These are phyloP conservation scores for Ceratocystis cubensis DNA, from an alignment of 2,329 filamentous ascomycete genomes.

Conservation along the genomic window DNA sequence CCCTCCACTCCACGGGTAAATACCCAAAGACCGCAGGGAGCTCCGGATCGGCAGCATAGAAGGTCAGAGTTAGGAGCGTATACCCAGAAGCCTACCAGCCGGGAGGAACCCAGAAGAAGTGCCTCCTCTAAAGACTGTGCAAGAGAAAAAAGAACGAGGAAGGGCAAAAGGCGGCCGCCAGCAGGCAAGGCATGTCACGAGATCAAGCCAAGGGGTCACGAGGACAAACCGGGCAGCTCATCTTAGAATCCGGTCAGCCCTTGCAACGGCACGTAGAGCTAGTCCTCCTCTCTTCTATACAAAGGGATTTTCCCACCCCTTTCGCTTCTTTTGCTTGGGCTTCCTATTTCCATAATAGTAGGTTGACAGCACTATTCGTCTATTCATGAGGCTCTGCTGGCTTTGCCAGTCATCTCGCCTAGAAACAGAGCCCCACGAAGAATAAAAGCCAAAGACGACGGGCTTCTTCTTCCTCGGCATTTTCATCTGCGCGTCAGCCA, in stretches of 20 bases:
- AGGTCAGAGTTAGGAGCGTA: neutral
- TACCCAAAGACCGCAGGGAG: neutral
- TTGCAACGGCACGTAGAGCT: too few species aligned
- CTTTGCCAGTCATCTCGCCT: too few species aligned
- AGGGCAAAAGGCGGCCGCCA: neutral
- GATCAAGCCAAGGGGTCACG: neutral
- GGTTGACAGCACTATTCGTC: too few species aligned
- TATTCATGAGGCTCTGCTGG: too few species aligned
- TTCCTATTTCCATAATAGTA: too few species aligned
- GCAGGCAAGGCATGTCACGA: slow-evolving; percentile 1
- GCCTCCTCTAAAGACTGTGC: neutral
- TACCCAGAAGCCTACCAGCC: neutral
- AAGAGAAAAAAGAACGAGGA: neutral
- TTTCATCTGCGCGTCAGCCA: too few species aligned
- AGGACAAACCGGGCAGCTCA: neutral
- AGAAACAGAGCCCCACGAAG: too few species aligned
- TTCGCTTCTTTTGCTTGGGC: too few species aligned
- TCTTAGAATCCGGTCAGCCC: neutral
- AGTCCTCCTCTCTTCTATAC: too few species aligned
- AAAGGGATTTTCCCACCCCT: too few species aligned
- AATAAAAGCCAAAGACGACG: too few species aligned
- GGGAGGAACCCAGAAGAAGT: neutral
- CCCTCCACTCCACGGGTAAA: neutral
- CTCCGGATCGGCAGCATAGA: neutral
- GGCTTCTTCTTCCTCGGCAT: too few species aligned